Percentiles rank a stretch among this genome's conserved stretches.
Conservation (phyloP, 805 yeast species). For the Saccharomycopsis fodiens region DNA sequence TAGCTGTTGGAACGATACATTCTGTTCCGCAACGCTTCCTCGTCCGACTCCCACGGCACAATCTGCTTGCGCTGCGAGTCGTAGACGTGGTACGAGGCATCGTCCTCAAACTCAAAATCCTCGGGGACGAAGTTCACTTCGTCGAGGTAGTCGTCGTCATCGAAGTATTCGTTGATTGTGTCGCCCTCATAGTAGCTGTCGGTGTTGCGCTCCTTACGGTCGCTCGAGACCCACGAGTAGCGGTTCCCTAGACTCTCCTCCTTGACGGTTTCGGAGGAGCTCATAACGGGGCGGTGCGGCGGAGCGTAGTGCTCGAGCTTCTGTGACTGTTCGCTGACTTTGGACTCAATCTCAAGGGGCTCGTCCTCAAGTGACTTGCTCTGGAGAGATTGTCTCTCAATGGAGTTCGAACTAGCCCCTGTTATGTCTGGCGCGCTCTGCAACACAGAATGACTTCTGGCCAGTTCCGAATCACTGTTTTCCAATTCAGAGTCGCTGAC, state of each 20-base stretch:
- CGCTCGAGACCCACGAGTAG: neutral
- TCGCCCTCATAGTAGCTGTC: slow-evolving; percentile 14
- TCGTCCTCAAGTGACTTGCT: too few relatives aligned
- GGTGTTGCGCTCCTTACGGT: neutral
- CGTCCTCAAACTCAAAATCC: slow-evolving; percentile 28
- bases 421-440: too few relatives aligned
- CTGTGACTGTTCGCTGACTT: too few relatives aligned
- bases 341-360: too few relatives aligned
- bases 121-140: slow-evolving; percentile 32
- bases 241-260: neutral
- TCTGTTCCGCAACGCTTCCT: neutral
- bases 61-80: slow-evolving; percentile 1
- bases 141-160: slow-evolving; percentile 25
- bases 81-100: slow-evolving; percentile 11
- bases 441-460: too few relatives aligned
- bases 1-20: slow-evolving; percentile 20
- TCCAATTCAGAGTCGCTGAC: neutral
- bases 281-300: neutral
- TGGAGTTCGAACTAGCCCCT: too few relatives aligned
- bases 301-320: too few relatives aligned
- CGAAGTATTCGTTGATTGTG: slow-evolving; percentile 13
- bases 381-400: too few relatives aligned
- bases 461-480: neutral
- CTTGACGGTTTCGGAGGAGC: neutral
- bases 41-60: neutral